A percentile compares a stretch with the other conserved stretches of the same genome.
Conservation (phyloP, 2,329 filamentous ascomycete species). For the Paraconiothyrium brasiliense region DNA sequence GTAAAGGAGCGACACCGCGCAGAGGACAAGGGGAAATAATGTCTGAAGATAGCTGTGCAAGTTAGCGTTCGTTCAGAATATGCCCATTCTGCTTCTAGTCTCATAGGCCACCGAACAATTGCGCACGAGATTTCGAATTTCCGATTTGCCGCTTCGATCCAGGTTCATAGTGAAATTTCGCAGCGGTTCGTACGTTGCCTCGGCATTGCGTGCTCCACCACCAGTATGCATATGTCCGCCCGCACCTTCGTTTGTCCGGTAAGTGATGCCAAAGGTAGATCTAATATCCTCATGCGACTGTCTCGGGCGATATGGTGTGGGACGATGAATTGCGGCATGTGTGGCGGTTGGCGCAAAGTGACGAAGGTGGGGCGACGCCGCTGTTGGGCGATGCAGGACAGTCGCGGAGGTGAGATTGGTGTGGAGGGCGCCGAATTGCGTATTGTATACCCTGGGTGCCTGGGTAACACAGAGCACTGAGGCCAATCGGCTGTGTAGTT, state of each 20-base stretch:
- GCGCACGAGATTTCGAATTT: background rate
- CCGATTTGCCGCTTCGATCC: background rate
- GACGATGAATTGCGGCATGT: background rate
- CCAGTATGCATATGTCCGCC: background rate
- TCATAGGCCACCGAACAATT: background rate
- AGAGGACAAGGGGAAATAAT: constrained; percentile 77
- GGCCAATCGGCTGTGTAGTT: background rate
- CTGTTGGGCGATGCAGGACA: background rate
- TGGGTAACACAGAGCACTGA: background rate
- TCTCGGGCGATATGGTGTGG: background rate
- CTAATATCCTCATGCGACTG: background rate
- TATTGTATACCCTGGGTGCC: background rate
- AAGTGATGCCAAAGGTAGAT: background rate
- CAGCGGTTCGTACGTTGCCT: background rate
- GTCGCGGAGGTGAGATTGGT: background rate
- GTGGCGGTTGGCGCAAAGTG: constrained; percentile 1
- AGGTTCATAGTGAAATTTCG: background rate
- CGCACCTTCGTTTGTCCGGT: background rate
- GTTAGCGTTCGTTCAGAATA: constrained; percentile 24
- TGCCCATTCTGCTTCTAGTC: background rate
- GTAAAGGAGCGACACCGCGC: constrained; percentile 74
- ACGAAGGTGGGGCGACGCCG: background rate
- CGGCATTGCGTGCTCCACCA: background rate
- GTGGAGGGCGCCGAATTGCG: background rate
- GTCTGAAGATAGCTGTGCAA: constrained; percentile 76